Percentiles rank a stretch among this genome's conserved stretches.
Evolutionary conservation across 2,329 filamentous ascomycete genomes (phyloP).

Genomic region (Periconia digitata): DNA sequence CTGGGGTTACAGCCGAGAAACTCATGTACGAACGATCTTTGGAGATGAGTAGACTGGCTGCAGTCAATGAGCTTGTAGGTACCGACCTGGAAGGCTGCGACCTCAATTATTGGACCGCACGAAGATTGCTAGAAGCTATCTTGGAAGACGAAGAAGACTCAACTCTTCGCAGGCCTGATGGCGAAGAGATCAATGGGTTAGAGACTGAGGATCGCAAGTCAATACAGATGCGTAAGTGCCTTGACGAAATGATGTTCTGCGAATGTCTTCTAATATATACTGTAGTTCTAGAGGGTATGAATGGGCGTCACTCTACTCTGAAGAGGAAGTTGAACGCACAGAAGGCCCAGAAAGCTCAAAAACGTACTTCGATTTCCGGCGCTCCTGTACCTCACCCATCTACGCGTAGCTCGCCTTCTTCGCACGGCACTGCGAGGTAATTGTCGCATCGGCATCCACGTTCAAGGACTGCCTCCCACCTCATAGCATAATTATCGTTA

Average conservation of each 20-base stretch:
- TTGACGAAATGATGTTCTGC: neutral
- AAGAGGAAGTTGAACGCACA: slow-evolving; percentile 50
- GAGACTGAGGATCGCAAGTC: slow-evolving; percentile 73
- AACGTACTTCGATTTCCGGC: slow-evolving; percentile 38
- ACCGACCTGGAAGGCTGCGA: slow-evolving; percentile 87
- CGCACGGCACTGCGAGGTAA: slow-evolving; percentile 29
- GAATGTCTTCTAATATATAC: slow-evolving; percentile 22
- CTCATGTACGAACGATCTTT: slow-evolving; percentile 97
- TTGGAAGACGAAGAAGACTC: slow-evolving; percentile 75
- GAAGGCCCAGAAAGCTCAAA: slow-evolving; percentile 42
- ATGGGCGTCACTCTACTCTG: slow-evolving; percentile 44
- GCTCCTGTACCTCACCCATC: slow-evolving; percentile 30
- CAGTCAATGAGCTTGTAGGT: slow-evolving; percentile 93
- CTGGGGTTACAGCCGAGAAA: slow-evolving; percentile 91
- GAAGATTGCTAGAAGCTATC: slow-evolving; percentile 92
- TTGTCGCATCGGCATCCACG: neutral
- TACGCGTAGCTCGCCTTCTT: slow-evolving; percentile 35
- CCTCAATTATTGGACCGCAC: slow-evolving; percentile 88
- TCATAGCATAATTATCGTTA: slow-evolving; percentile 10
- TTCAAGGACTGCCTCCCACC: neutral
- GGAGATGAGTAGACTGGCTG: slow-evolving; percentile 93
- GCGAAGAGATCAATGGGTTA: slow-evolving; percentile 56
- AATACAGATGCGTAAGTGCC: slow-evolving; percentile 71
- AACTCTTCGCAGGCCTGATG: slow-evolving; percentile 47
- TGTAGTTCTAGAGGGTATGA: slow-evolving; percentile 51